Evolutionary conservation across 1,139 yeast genomes (phyloP).

Genomic region (Hyphopichia khmerensis): DNA sequence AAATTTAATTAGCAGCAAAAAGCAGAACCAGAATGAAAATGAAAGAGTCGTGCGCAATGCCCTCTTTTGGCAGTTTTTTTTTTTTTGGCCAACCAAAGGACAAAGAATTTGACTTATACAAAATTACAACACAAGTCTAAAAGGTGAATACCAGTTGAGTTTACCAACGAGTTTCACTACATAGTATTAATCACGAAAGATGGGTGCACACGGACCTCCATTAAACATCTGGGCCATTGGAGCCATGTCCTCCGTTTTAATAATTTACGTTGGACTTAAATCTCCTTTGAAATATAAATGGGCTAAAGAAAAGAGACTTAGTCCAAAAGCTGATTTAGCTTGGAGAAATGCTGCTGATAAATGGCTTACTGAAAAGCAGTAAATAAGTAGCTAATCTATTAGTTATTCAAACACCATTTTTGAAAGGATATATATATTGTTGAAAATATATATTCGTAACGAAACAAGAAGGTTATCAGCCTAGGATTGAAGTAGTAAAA

Average conservation of each 20-base stretch:
- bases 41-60: conserved; percentile 5
- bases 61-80: neutral
- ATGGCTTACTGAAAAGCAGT: conserved; percentile 39
- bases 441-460: too few relatives aligned
- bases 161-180: too few relatives aligned
- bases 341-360: conserved; percentile 51
- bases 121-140: conserved; percentile 2
- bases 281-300: conserved; percentile 47
- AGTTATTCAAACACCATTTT: too few relatives aligned
- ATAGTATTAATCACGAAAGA: conserved; percentile 7
- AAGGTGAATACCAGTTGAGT: too few relatives aligned
- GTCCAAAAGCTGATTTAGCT: conserved; percentile 53
- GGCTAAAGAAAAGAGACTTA: conserved; percentile 43
- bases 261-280: conserved; percentile 39
- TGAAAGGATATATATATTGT: too few relatives aligned
- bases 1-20: too few relatives aligned
- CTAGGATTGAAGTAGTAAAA: neutral
- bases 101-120: conserved; percentile 10
- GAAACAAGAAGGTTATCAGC: too few relatives aligned
- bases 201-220: conserved; percentile 42
- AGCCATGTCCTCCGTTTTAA: conserved; percentile 46
- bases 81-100: conserved; percentile 23
- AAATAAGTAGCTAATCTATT: neutral
- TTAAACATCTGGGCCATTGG: conserved; percentile 43
- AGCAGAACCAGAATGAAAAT: too few relatives aligned